phyloP scores from a whole-genome alignment of 768 basidiomycete genomes.

The Pisolithus microcarpus region DNA sequence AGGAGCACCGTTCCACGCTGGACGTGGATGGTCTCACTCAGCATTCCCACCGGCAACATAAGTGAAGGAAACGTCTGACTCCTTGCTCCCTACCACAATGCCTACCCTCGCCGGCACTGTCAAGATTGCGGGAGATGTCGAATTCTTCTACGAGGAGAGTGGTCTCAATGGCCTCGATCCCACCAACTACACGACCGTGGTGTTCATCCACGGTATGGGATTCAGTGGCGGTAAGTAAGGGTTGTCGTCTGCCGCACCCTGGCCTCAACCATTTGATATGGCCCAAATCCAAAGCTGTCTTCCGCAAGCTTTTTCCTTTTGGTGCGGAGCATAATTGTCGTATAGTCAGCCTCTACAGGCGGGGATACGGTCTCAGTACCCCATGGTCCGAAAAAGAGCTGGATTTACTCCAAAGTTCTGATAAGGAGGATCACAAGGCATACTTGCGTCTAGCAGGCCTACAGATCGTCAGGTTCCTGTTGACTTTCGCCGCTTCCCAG shows the following conservation, averaged over 20 bases:
- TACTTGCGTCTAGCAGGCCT: neutral
- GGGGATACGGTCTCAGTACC: conserved; percentile 2
- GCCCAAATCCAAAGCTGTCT: neutral
- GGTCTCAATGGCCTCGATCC: neutral
- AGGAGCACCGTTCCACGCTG: too few species aligned
- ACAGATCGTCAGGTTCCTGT: neutral
- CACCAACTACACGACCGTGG: neutral
- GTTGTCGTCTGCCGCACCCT: neutral
- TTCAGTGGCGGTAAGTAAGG: neutral
- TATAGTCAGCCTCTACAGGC: conserved; percentile 5
- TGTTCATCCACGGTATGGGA: conserved; percentile 1
- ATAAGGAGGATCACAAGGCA: neutral
- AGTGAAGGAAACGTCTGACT: too few species aligned
- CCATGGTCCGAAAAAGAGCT: neutral
- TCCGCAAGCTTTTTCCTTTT: conserved; percentile 4
- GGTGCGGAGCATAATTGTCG: conserved; percentile 1
- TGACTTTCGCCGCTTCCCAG: neutral
- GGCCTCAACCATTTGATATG: too few species aligned
- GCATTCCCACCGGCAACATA: too few species aligned
- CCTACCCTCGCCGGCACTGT: neutral
- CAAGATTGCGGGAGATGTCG: neutral
- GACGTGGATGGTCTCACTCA: too few species aligned
- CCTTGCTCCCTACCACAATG: neutral
- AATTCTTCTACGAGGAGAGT: conserved; percentile 1
- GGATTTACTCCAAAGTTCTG: neutral